Evolutionary conservation across 2,329 filamentous ascomycete species (phyloP).

Genomic region (Teratosphaeria nubilosa): DNA sequence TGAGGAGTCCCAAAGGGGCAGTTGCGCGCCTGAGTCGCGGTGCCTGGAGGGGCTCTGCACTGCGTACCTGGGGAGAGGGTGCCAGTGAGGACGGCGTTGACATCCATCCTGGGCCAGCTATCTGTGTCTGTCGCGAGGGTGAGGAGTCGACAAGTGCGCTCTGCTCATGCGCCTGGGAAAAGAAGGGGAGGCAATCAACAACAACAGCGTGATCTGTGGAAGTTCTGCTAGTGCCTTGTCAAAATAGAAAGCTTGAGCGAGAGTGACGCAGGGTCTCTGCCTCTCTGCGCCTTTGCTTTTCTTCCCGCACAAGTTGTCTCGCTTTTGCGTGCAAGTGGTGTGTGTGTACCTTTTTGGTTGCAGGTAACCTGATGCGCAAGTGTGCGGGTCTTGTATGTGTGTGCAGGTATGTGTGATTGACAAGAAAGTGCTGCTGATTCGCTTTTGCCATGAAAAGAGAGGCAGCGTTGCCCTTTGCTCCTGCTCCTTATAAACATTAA

Average conservation of each 20-base stretch:
- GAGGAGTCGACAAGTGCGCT: background rate
- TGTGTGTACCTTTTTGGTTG: background rate
- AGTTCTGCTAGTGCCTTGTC: background rate
- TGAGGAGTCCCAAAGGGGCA: slow-evolving; percentile 6
- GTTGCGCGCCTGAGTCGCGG: background rate
- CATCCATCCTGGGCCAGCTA: slow-evolving; percentile 63
- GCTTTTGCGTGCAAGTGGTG: background rate
- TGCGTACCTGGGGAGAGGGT: slow-evolving; percentile 79
- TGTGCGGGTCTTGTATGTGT: background rate
- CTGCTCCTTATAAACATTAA: background rate
- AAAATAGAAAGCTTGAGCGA: background rate
- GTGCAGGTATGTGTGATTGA: too few relatives aligned
- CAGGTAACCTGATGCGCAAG: background rate
- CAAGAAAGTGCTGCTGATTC: background rate
- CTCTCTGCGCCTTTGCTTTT: background rate
- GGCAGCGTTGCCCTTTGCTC: background rate
- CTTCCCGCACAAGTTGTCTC: background rate
- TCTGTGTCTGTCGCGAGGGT: background rate
- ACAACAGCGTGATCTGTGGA: background rate
- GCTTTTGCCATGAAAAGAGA: background rate
- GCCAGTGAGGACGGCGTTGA: slow-evolving; percentile 94
- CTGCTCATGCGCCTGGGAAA: background rate
- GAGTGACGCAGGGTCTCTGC: background rate
- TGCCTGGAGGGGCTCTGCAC: slow-evolving; percentile 26
- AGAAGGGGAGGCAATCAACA: background rate